Evolutionary conservation across 2,329 filamentous ascomycete species (phyloP).

Genomic region (Tolypocladium tundrense): DNA sequence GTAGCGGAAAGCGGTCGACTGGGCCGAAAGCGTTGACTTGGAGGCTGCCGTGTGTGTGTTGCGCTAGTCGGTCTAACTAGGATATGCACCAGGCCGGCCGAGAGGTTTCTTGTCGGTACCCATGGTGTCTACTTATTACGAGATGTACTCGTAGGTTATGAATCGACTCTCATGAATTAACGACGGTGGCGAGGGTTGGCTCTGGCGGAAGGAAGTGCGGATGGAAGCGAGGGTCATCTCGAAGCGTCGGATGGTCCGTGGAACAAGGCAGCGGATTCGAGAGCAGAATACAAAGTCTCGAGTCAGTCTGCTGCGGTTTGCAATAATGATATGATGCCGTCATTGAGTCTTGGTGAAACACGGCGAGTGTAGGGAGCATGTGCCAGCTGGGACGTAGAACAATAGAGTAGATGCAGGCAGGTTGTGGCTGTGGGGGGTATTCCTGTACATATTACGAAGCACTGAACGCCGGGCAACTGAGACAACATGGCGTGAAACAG

Average conservation of each 20-base stretch:
- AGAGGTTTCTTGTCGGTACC: neutral
- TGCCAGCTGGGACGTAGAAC: too few species aligned
- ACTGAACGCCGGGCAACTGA: too few species aligned
- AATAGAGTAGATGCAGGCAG: too few species aligned
- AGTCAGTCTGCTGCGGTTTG: neutral
- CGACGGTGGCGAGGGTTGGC: neutral
- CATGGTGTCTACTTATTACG: neutral
- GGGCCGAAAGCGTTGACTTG: neutral
- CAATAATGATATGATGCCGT: neutral
- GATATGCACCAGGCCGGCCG: neutral
- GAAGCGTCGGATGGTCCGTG: too few species aligned
- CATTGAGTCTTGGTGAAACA: neutral
- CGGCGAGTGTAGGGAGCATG: too few species aligned
- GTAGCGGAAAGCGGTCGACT: neutral
- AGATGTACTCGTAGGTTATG: neutral
- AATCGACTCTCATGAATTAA: neutral
- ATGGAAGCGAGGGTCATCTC: neutral
- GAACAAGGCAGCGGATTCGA: neutral
- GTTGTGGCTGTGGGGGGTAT: too few species aligned
- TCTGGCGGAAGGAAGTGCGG: neutral
- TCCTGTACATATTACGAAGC: too few species aligned
- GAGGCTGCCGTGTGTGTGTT: neutral
- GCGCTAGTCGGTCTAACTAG: neutral
- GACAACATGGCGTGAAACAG: neutral
- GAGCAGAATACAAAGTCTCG: neutral